Evolutionary conservation across 345 rosid genomes (phyloP).

Genomic region (Aethionema arabicum): DNA sequence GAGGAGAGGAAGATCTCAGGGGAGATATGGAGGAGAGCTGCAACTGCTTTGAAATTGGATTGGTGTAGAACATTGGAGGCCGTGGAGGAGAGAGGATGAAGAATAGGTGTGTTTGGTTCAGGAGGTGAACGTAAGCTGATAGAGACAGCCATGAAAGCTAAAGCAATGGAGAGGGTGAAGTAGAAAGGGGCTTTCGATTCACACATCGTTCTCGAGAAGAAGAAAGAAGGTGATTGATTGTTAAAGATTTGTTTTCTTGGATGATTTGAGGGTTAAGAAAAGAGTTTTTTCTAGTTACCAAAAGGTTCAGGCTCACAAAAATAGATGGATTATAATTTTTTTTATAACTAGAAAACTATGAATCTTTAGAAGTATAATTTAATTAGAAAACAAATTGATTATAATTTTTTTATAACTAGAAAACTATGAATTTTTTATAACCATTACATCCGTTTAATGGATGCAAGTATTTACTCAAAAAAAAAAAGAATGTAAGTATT

Average conservation of each 20-base stretch:
- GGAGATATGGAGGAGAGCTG: constrained; percentile 57
- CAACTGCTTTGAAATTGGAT: constrained; percentile 62
- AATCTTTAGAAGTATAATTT: too few relatives aligned
- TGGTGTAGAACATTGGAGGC: constrained; percentile 56
- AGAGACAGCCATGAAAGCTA: too few relatives aligned
- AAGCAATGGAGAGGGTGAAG: too few relatives aligned
- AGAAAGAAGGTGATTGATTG: constrained; percentile 16
- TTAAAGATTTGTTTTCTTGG: constrained; percentile 14
- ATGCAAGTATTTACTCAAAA: too few relatives aligned
- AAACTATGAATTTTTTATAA: too few relatives aligned
- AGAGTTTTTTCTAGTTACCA: background rate
- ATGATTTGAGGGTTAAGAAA: background rate
- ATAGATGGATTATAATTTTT: background rate
- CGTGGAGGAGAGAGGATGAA: constrained; percentile 42
- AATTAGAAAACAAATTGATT: too few relatives aligned
- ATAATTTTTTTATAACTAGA: too few relatives aligned
- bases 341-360: too few relatives aligned
- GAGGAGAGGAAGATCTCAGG: too few relatives aligned
- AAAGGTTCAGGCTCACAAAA: background rate
- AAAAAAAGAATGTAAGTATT: too few relatives aligned
- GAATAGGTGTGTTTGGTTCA: constrained; percentile 26
- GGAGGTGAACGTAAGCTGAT: too few relatives aligned
- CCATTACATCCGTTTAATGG: too few relatives aligned
- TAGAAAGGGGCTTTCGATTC: constrained; percentile 49
- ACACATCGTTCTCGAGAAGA: constrained; percentile 20